Conservation (phyloP, 768 basidiomycete species). For the Tricholoma sp. region DNA sequence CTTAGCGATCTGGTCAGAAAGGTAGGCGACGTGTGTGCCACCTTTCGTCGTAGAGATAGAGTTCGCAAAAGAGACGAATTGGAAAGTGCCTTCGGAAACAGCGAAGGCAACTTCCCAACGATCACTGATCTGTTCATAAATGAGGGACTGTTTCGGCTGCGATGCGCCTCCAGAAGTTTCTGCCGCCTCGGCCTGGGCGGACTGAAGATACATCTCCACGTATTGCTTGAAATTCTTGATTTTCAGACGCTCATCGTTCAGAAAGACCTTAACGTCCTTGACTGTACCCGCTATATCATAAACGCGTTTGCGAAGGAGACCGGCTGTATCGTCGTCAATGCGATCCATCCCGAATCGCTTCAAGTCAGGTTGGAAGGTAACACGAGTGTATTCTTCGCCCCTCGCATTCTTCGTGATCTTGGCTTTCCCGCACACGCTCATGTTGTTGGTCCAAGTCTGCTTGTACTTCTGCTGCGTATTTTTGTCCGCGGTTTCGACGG, state of each 20-base stretch:
- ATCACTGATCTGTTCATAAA: slow-evolving; percentile 73
- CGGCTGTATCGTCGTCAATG: slow-evolving; percentile 89
- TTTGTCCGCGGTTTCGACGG: slow-evolving; percentile 92
- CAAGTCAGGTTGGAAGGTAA: slow-evolving; percentile 92
- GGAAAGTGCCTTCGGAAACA: slow-evolving; percentile 86
- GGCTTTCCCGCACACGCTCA: slow-evolving; percentile 79
- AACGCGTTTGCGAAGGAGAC: slow-evolving; percentile 87
- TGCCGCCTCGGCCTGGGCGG: slow-evolving; percentile 63
- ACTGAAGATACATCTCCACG: slow-evolving; percentile 86
- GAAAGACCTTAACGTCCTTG: slow-evolving; percentile 86
- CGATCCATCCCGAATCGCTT: slow-evolving; percentile 85
- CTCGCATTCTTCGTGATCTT: slow-evolving; percentile 91
- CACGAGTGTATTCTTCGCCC: slow-evolving; percentile 86
- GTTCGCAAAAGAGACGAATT: slow-evolving; percentile 97
- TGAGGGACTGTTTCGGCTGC: slow-evolving; percentile 65
- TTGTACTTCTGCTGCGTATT: slow-evolving; percentile 84
- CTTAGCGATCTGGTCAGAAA: slow-evolving; percentile 89
- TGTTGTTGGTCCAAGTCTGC: slow-evolving; percentile 92
- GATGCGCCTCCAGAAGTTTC: slow-evolving; percentile 77
- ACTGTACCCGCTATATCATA: slow-evolving; percentile 97
- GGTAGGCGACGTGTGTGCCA: slow-evolving; percentile 82
- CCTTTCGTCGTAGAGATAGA: slow-evolving; percentile 96
- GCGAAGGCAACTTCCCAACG: slow-evolving; percentile 97
- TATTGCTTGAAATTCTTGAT: slow-evolving; percentile 97
- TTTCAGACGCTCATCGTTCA: slow-evolving; percentile 89